Conservation (phyloP, 768 basidiomycete genomes). For the Floccularia luteovirens region DNA sequence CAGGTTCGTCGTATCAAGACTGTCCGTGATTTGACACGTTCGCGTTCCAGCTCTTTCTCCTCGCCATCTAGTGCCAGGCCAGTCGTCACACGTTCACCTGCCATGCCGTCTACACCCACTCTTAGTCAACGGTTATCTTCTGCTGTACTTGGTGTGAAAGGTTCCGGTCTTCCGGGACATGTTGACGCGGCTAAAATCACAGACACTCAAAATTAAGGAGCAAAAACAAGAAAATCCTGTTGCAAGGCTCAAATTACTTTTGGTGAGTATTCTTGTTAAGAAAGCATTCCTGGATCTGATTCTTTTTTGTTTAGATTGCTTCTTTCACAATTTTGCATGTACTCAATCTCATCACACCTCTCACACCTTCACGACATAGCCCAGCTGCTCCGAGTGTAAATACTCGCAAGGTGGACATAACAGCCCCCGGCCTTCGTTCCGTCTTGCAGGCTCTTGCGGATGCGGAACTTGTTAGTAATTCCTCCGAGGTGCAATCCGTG, state of each 20-base stretch:
- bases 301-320: conserved; percentile 46
- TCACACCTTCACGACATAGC: conserved; percentile 50
- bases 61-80: conserved; percentile 15
- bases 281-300: background rate
- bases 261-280: conserved; percentile 39
- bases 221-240: conserved; percentile 71
- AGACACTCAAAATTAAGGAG: conserved; percentile 12
- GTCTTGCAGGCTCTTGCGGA: conserved; percentile 53
- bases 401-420: conserved; percentile 60
- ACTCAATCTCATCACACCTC: conserved; percentile 87
- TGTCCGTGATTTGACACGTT: conserved; percentile 39
- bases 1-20: conserved; percentile 69
- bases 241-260: conserved; percentile 79
- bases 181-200: conserved; percentile 6
- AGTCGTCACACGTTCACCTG: conserved; percentile 16
- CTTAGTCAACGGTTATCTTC: background rate
- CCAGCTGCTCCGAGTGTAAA: background rate
- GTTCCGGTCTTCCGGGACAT: conserved; percentile 24
- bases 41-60: conserved; percentile 25
- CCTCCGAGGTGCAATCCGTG: conserved; percentile 6
- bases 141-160: conserved; percentile 25
- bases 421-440: conserved; percentile 47
- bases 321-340: conserved; percentile 90
- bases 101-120: conserved; percentile 5
- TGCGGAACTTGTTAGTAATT: conserved; percentile 7